A percentile compares a stretch with the other conserved stretches of the same genome.
phyloP scores from a whole-genome alignment of 1,284 basidiomycete genomes.

The Agaricales sp. region DNA sequence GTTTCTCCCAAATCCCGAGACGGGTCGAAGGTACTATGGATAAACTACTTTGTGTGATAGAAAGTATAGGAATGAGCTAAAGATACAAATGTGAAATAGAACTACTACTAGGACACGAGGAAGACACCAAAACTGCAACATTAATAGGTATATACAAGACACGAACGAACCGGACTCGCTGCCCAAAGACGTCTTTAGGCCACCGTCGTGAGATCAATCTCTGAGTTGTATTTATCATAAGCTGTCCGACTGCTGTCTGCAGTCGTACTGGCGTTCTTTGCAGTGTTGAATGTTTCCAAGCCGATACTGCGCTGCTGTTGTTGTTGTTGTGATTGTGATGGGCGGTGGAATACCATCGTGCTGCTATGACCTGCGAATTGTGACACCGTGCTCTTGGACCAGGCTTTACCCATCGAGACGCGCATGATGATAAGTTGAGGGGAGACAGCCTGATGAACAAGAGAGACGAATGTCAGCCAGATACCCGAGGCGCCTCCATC shows the following conservation, averaged over 20 bases:
- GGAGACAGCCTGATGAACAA: slow-evolving; percentile 16
- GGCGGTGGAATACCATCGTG: neutral
- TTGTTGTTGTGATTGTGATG: no score
- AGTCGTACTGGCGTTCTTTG: slow-evolving; percentile 1
- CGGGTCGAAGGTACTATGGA: no score
- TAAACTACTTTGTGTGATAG: no score
- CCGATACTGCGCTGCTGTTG: neutral
- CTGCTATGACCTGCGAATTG: slow-evolving; percentile 6
- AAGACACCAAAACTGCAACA: no score
- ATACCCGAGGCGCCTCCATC: no score
- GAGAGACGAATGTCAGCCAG: neutral
- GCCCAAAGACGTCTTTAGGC: no score
- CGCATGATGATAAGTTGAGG: slow-evolving; percentile 24
- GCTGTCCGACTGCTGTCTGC: neutral
- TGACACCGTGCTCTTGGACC: slow-evolving; percentile 16
- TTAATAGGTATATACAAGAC: no score
- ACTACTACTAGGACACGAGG: no score
- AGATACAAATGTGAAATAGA: no score
- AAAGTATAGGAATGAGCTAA: no score
- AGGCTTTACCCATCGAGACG: slow-evolving; percentile 20
- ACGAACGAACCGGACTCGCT: no score
- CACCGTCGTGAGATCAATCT: neutral
- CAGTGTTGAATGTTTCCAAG: neutral
- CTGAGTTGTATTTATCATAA: neutral
- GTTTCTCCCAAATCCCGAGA: no score